Evolutionary conservation across 176 grass and related monocot genomes (phyloP).

Genomic region (Lolium multiflorum): DNA sequence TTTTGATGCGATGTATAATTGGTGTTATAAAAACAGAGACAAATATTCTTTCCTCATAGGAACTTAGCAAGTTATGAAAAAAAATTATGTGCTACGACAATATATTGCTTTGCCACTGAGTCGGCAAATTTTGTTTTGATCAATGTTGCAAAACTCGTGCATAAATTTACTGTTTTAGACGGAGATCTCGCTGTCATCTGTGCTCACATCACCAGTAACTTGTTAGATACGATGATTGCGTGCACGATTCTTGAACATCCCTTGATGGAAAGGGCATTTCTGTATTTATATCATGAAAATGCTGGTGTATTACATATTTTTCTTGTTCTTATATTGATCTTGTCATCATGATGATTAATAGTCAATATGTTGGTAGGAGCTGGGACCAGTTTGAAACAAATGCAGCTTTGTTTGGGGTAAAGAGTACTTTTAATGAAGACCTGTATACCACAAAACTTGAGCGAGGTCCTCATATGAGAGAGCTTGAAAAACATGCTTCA

Average conservation of each 20-base stretch:
- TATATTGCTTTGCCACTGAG: background rate
- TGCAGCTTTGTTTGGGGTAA: constrained; percentile 88
- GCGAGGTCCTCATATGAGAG: constrained; percentile 92
- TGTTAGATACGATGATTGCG: background rate
- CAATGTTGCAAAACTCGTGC: background rate
- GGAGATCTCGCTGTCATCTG: background rate
- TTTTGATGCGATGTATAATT: constrained; percentile 20
- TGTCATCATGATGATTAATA: constrained; percentile 3
- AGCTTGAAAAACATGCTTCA: constrained; percentile 84
- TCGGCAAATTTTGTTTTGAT: background rate
- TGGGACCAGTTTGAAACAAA: constrained; percentile 99
- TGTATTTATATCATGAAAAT: constrained; percentile 38
- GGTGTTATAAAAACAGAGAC: background rate
- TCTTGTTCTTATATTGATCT: constrained; percentile 2
- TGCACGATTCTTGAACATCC: background rate
- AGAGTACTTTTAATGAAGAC: constrained; percentile 99
- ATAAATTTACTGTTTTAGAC: constrained; percentile 18
- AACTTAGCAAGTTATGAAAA: background rate
- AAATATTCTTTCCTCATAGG: background rate
- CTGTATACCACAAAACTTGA: constrained; percentile 98
- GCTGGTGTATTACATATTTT: background rate
- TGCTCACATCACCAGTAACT: background rate
- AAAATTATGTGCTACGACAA: background rate
- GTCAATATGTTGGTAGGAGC: constrained; percentile 58
- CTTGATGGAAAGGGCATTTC: constrained; percentile 12